Evolutionary conservation across 2,329 filamentous ascomycete species (phyloP), one percentile per base, ranked within the genome.

Genomic region (Cryphonectria japonica): DNA sequence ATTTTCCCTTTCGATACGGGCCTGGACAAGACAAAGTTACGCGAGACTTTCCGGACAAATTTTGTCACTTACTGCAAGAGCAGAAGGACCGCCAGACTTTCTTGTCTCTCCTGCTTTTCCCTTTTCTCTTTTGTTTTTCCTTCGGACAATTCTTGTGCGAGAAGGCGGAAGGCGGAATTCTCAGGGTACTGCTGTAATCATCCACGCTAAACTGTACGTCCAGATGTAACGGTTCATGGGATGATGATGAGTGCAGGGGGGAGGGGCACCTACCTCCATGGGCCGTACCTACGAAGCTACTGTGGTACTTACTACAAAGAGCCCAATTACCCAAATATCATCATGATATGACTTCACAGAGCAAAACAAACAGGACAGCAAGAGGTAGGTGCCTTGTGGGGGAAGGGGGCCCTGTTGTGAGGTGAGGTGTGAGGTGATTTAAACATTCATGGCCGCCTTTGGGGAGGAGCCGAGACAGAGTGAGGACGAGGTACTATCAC

Each of bases 171-270:
- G 64, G 64, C 32, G 64, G n/a, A 57, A 22, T 37, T 52, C 64
- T 54, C 63, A 66, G 43, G 29, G n/a, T 52, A 19, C 29, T 34
- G 54, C 26, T 8, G 63, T 37, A 29, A 8, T 7, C 29, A 63
- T 19, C 61, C 61, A 43, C 61, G 34, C 34, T 43, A 63, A 8
- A 3, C 3, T 63, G 22, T 46, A 32, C 11, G 19, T 2, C 16
- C 37, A 41, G 39, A 64, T 64, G 61, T 39, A 64, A 64, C 61
- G 32, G 32, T 61, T n/a, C 37, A 43, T 64, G 61, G 61, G 61
- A 50, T n/a, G 61, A 29, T 26, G 13, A 43, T 64, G 22, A 43
- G 26, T 46, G 61, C 37, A 63, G 13, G 16, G 19, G 59, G 32
- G 43, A 9, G 43, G 43, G 43, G 43, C 14, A 22, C 34, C 16